Percentiles rank a stretch among this genome's conserved stretches.
Conservation (phyloP, 1,284 basidiomycete genomes). For the Sporisorium scitamineum region DNA sequence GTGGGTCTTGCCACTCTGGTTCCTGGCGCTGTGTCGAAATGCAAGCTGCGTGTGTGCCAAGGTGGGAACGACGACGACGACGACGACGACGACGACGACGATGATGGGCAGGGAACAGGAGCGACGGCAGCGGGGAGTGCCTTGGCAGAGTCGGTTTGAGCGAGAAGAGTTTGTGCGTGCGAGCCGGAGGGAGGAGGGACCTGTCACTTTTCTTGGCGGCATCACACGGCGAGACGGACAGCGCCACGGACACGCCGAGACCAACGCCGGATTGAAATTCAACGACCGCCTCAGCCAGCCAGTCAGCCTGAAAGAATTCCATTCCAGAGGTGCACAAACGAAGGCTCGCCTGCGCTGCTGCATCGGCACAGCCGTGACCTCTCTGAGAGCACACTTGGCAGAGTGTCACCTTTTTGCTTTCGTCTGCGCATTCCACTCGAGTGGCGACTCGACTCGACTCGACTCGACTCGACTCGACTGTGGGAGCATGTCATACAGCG, state of each 20-base stretch:
- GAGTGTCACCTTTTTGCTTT: neutral
- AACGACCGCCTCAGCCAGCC: neutral
- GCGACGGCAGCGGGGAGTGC: neutral
- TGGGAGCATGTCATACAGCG: neutral
- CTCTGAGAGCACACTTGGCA: too few relatives aligned
- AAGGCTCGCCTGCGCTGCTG: neutral
- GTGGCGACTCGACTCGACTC: too few relatives aligned
- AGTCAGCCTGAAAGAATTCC: neutral
- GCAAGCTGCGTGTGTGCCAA: neutral
- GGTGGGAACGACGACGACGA: neutral
- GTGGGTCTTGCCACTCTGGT: neutral
- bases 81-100: neutral
- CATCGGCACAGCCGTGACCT: neutral
- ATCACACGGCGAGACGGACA: neutral
- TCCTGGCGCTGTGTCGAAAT: neutral
- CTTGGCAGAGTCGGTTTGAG: neutral
- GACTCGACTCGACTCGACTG: neutral
- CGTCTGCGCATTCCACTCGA: neutral
- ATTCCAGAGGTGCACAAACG: too few relatives aligned
- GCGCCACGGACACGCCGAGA: conserved; percentile 1
- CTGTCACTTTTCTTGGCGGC: conserved; percentile 15
- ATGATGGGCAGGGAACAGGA: too few relatives aligned
- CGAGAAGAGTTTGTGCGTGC: too few relatives aligned
- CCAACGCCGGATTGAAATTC: neutral
- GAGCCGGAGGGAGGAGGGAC: too few relatives aligned